Evolutionary conservation across 176 grass and related monocot species (phyloP).

Genomic region (Microstegium vimineum): DNA sequence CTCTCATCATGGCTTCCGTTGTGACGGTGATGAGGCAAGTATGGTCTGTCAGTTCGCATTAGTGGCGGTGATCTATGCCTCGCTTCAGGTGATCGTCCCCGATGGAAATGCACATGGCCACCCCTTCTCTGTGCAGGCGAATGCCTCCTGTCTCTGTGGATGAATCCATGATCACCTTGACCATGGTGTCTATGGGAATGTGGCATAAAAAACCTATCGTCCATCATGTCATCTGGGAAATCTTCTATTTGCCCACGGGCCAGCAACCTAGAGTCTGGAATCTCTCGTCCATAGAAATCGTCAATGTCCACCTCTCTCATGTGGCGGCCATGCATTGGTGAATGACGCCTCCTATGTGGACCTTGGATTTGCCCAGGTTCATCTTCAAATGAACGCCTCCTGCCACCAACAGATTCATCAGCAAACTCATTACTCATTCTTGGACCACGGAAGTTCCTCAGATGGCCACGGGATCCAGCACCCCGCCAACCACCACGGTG

Average conservation of each 20-base stretch:
- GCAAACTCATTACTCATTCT: slow-evolving; percentile 32
- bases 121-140: slow-evolving; percentile 46
- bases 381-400: slow-evolving; percentile 35
- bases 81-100: slow-evolving; percentile 39
- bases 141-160: slow-evolving; percentile 39
- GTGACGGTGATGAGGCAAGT: slow-evolving; percentile 16
- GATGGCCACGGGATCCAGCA: slow-evolving; percentile 13
- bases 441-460: slow-evolving; percentile 38
- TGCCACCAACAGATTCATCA: slow-evolving; percentile 25
- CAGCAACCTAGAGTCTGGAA: slow-evolving; percentile 25
- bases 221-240: slow-evolving; percentile 36
- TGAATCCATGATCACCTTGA: slow-evolving; percentile 31
- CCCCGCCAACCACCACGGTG: slow-evolving; percentile 23
- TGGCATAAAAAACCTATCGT: slow-evolving; percentile 26
- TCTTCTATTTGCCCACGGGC: slow-evolving; percentile 25
- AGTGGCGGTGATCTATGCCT: slow-evolving; percentile 43
- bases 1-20: slow-evolving; percentile 32
- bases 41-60: slow-evolving; percentile 34
- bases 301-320: slow-evolving; percentile 37
- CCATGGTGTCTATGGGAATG: slow-evolving; percentile 19
- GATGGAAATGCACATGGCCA: slow-evolving; percentile 31
- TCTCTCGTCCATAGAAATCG: slow-evolving; percentile 17
- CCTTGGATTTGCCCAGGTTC: slow-evolving; percentile 12
- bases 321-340: slow-evolving; percentile 8
- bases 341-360: slow-evolving; percentile 19